Conservation (phyloP, 345 rosid species). For the Lumnitzera racemosa region DNA sequence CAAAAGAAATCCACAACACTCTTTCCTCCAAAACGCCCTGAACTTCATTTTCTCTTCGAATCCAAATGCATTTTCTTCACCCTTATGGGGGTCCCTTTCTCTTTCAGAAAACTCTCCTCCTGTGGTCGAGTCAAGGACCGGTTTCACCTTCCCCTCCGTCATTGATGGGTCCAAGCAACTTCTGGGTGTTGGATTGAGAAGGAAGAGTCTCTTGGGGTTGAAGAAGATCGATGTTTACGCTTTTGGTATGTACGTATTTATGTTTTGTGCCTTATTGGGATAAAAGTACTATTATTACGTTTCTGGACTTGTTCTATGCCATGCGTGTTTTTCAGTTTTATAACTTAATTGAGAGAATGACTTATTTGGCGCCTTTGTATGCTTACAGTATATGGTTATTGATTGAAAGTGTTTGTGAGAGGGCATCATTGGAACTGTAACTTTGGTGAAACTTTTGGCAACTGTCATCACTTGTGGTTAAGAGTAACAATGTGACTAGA, state of each 20-base stretch:
- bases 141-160: slow-evolving; percentile 54
- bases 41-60: slow-evolving; percentile 25
- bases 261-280: neutral
- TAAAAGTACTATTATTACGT: neutral
- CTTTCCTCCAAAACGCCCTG: slow-evolving; percentile 24
- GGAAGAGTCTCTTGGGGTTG: slow-evolving; percentile 60
- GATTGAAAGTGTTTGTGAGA: too few species aligned
- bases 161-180: slow-evolving; percentile 45
- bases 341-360: too few species aligned
- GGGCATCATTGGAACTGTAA: too few species aligned
- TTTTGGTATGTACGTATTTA: slow-evolving; percentile 34
- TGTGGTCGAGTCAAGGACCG: slow-evolving; percentile 53
- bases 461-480: too few species aligned
- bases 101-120: slow-evolving; percentile 51
- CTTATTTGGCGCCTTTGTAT: too few species aligned
- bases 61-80: slow-evolving; percentile 14
- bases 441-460: too few species aligned
- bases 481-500: too few species aligned
- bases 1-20: slow-evolving; percentile 16
- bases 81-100: slow-evolving; percentile 58
- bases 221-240: slow-evolving; percentile 86
- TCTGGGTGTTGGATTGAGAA: slow-evolving; percentile 76
- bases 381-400: too few species aligned
- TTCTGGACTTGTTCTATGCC: too few species aligned
- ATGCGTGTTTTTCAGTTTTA: too few species aligned